Evolutionary conservation across 306 rosid genomes (phyloP).

Genomic region (Potentilla sterilis): DNA sequence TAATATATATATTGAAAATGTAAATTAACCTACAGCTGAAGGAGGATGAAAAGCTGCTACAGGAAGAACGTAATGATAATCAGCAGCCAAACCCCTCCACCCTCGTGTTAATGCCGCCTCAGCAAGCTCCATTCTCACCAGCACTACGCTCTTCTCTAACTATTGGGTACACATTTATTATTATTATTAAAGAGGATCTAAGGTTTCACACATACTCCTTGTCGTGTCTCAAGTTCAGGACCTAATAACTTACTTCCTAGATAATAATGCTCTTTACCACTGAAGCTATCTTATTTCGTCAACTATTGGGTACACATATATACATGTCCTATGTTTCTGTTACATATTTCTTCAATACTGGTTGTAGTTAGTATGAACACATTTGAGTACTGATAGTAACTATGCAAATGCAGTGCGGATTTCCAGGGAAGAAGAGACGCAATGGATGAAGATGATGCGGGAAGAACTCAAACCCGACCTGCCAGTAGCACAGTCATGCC

Average conservation of each 20-base stretch:
- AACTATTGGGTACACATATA: constrained; percentile 41
- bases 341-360: neutral
- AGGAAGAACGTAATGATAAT: constrained; percentile 27
- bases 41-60: constrained; percentile 42
- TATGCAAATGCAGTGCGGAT: constrained; percentile 44
- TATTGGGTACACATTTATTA: constrained; percentile 49
- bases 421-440: constrained; percentile 37
- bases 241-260: too few relatives aligned
- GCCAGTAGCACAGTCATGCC: constrained; percentile 39
- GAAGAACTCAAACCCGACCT: constrained; percentile 28
- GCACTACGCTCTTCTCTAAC: constrained; percentile 40
- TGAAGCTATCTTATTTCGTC: too few relatives aligned
- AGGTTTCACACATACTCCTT: too few relatives aligned
- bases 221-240: too few relatives aligned
- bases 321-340: neutral
- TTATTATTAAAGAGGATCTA: too few relatives aligned
- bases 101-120: constrained; percentile 33
- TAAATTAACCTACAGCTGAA: constrained; percentile 42
- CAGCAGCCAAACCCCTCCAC: constrained; percentile 33
- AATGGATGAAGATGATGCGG: constrained; percentile 32
- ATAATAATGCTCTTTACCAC: too few relatives aligned
- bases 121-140: constrained; percentile 21
- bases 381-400: neutral
- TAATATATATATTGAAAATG: neutral
- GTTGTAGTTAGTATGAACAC: neutral